Percentiles rank a stretch among this genome's conserved stretches.
phyloP scores from a whole-genome alignment of 1,284 basidiomycete genomes.

The Melampsora americana region DNA sequence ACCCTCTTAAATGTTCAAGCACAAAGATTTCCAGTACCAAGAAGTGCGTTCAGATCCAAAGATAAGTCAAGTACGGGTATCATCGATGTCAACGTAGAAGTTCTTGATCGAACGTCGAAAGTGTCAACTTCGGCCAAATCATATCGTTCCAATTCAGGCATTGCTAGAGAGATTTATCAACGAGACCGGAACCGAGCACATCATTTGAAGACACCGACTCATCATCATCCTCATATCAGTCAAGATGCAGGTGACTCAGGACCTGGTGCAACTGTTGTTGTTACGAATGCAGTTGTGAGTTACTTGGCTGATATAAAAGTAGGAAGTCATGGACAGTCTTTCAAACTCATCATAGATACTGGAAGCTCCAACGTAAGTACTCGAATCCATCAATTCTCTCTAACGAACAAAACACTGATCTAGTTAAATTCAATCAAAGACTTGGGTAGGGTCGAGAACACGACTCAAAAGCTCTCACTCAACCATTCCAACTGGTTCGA shows the following conservation, averaged over 20 bases:
- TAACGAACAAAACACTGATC: no score
- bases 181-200: constrained; percentile 3
- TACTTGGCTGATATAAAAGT: constrained; percentile 2
- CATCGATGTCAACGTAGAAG: background rate
- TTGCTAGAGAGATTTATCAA: constrained; percentile 7
- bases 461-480: background rate
- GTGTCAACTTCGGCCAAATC: background rate
- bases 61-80: background rate
- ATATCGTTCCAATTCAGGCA: background rate
- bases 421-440: background rate
- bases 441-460: background rate
- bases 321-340: background rate
- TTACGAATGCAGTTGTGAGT: constrained; percentile 1
- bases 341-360: constrained; percentile 1
- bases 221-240: background rate
- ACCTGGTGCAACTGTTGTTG: background rate
- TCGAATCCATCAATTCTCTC: background rate
- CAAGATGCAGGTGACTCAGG: background rate
- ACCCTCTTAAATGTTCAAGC: no score
- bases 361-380: constrained; percentile 8
- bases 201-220: background rate
- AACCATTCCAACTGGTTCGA: background rate
- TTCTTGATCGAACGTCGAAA: background rate
- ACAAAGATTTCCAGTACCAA: background rate
- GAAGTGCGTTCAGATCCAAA: background rate